Evolutionary conservation across 805 yeast genomes (phyloP), one percentile per base, ranked within the genome.

Genomic region (Starmera caribaea): DNA sequence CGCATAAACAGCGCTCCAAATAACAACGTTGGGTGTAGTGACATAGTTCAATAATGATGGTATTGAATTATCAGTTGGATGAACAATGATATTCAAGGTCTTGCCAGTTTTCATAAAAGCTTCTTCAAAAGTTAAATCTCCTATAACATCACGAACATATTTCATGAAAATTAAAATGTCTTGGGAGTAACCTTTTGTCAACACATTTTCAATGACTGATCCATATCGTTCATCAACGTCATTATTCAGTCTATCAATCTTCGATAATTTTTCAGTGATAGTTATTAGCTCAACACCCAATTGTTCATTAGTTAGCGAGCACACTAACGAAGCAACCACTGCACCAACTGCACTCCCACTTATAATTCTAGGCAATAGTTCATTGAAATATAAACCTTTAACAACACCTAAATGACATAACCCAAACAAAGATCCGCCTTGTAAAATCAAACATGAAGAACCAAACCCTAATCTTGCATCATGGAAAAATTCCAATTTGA

Each of bases 261-360:
- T 60, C 51, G 47, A 58, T 70, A 39, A 68, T 59, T 46, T 66
- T 56, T 31, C 69, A 50, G 74, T 73, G 4, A 69, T 59, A 8
- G 50, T 44, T 4, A 49, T 38, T 15, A 78, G 56, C 11, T 69
- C 61, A 4, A 57, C 62, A 1, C 62, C 60, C 6, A 89, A 61
- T 48, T 86, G 92, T 3, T 71, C 73, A 39, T 80, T 84, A 3
- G 76, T 68, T 44, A 83, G 63, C 11, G 86, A 75, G 52, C 97
- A 87, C 1, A 83, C 84, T 30, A 87, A 65, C 0, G 95, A 78
- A 0, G 96, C 97, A 15, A 89, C 88, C 2, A 89, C 81, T 0
- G 97, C 94, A 2, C 98, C 98, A 44, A 87, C 83, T 0, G 96
- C 92, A 41, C 89, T 82, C 0, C 98, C 98, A 7, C 90, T 84